Evolutionary conservation across 2,329 filamentous ascomycete species (phyloP).

Genomic region (Aspergillus luchuensis): DNA sequence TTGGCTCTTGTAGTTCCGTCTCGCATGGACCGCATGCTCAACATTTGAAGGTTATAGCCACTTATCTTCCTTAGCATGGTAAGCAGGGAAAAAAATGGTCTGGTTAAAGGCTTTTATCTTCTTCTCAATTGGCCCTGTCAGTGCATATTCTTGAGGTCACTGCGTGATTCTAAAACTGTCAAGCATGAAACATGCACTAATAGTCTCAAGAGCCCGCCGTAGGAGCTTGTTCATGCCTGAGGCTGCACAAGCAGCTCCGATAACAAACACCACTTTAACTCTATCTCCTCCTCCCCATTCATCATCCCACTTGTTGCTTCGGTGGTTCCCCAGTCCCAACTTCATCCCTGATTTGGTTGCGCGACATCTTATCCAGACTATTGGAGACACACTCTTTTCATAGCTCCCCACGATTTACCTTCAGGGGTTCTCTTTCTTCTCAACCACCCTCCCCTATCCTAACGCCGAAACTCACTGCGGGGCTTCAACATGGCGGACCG

Average conservation of each 20-base stretch:
- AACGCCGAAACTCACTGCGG: slow-evolving; percentile 8
- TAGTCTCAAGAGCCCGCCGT: not conserved
- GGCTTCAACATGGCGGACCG: slow-evolving; percentile 46
- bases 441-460: slow-evolving; percentile 1
- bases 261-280: not conserved
- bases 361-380: not conserved
- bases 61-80: too few species aligned
- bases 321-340: not conserved
- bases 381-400: not conserved
- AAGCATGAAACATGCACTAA: not conserved
- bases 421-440: not conserved
- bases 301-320: slow-evolving; percentile 1
- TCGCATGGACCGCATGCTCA: not conserved
- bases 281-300: not conserved
- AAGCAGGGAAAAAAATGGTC: too few species aligned
- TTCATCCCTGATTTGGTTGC: not conserved
- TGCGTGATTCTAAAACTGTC: not conserved
- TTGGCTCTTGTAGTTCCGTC: not conserved
- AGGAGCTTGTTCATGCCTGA: slow-evolving; percentile 11
- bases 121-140: not conserved
- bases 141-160: not conserved
- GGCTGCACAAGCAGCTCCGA: slow-evolving; percentile 3
- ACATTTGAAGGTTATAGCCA: not conserved
- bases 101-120: not conserved
- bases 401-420: not conserved